A percentile compares a stretch with the other conserved stretches of the same genome.
These are phyloP conservation scores for Gossypium davidsonii DNA, from an alignment of 441 rosid species.

Conservation along the genomic window DNA sequence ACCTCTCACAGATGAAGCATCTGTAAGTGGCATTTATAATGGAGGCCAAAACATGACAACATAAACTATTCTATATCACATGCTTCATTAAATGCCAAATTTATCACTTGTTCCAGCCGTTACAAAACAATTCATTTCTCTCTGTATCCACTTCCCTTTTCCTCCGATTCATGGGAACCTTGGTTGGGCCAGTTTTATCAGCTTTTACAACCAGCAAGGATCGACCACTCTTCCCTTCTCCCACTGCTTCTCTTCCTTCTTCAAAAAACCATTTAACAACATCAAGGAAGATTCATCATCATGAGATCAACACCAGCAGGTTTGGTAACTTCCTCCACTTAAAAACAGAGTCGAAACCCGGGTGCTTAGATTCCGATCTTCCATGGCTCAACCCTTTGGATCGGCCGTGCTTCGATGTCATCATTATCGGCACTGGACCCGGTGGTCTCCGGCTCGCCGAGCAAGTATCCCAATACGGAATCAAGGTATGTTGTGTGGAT, in stretches of 20 bases:
- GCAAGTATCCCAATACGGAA: conserved; percentile 44
- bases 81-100: neutral
- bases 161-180: conserved; percentile 29
- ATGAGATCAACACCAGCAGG: conserved; percentile 26
- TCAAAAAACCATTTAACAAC: conserved; percentile 1
- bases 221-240: neutral
- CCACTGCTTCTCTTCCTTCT: conserved; percentile 9
- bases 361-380: conserved; percentile 35
- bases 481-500: conserved; percentile 65
- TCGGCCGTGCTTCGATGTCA: conserved; percentile 37
- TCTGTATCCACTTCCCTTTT: conserved; percentile 4
- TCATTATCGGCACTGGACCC: conserved; percentile 58
- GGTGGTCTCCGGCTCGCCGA: conserved; percentile 64
- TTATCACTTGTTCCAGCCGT: neutral
- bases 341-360: conserved; percentile 31
- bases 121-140: conserved; percentile 12
- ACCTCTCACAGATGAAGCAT: neutral
- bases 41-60: neutral
- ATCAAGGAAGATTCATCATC: conserved; percentile 10
- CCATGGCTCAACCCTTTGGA: conserved; percentile 31
- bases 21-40: neutral
- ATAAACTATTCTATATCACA: neutral
- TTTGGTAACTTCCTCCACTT: conserved; percentile 41
- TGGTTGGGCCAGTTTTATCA: conserved; percentile 20
- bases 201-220: conserved; percentile 10